phyloP scores from a whole-genome alignment of 495 filamentous ascomycete species.

The Podospora anserina region DNA sequence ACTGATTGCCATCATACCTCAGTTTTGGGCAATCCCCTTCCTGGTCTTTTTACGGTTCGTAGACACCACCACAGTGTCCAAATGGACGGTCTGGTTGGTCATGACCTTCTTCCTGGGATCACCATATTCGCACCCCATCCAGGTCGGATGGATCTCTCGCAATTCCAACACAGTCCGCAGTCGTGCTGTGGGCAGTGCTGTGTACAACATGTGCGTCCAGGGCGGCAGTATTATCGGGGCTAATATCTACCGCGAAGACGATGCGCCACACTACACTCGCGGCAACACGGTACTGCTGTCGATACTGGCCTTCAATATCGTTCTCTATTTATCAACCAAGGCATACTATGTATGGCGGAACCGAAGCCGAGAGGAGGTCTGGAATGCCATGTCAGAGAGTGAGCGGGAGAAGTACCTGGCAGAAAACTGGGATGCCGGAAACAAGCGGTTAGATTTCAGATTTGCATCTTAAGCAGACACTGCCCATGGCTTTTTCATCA shows the following conservation, averaged over 20 bases:
- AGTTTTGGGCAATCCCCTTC: conserved; percentile 46
- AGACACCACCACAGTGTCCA: conserved; percentile 40
- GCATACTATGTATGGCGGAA: conserved; percentile 64
- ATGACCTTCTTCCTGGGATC: conserved; percentile 57
- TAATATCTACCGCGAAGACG: conserved; percentile 58
- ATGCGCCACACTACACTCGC: conserved; percentile 62
- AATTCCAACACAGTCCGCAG: conserved; percentile 53
- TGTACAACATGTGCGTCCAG: conserved; percentile 79
- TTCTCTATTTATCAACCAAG: conserved; percentile 56
- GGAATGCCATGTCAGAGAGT: conserved; percentile 58
- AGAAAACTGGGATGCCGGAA: conserved; percentile 64
- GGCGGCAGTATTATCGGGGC: conserved; percentile 54
- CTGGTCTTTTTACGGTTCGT: conserved; percentile 50
- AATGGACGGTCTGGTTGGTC: conserved; percentile 53
- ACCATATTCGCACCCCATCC: conserved; percentile 38
- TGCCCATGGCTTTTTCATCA: neutral
- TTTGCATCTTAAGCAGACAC: conserved; percentile 31
- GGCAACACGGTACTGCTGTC: conserved; percentile 65
- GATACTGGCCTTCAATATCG: conserved; percentile 51
- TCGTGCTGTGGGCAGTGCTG: conserved; percentile 56
- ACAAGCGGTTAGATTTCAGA: conserved; percentile 63
- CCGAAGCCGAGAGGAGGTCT: conserved; percentile 31
- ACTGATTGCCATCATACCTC: conserved; percentile 20
- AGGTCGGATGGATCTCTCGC: conserved; percentile 18
- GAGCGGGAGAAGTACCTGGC: conserved; percentile 62